Evolutionary conservation across 2,329 filamentous ascomycete species (phyloP), one percentile per base, ranked within the genome.

Genomic region (Microdochium paspali): DNA sequence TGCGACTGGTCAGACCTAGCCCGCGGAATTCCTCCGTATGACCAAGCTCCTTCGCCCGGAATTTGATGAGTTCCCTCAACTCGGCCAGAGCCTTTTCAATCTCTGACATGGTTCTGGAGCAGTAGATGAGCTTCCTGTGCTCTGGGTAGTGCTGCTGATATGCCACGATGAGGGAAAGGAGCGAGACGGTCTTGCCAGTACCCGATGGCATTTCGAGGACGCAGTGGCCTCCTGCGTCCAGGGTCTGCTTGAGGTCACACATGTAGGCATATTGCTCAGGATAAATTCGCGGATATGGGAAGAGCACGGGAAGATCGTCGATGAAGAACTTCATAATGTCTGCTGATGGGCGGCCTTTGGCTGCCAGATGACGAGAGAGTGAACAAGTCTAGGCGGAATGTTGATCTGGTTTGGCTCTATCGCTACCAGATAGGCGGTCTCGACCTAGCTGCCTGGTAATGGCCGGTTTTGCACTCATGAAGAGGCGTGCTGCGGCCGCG

Each of bases 51-150:
- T 95, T 79, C 5, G 88, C 73, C 15, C 93, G 85, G 61, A 95
- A 97, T 62, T 94, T 94, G 90, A 98, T 98, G 46, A 98, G 69
- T 23, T 83, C 84, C 64, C 93, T 90, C 57, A 98, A 66, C 66
- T 98, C 93, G 10, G 88, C 87, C 46, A 98, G 69, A 0, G 94
- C 93, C 69, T 98, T 98, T 64, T 98, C 93, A 60, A 98, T 98
- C 70, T 98, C 93, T 31, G 93, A 98, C 90, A 98, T 98, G 48
- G 93, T 98, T 82, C 93, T 90, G 53, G 93, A 98, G 73, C 93
- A 98, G 68, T 98, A 98, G 48, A 98, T 96, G 46, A 98, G 81
- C 68, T 98, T 98, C 48, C 94, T 79, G 58, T 93, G 88, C 62
- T 95, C 89, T 3, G 90, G 89, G 59, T 91, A 90, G 63, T 90